A percentile compares a stretch with the other conserved stretches of the same genome.
Conservation (phyloP, 2,329 filamentous ascomycete species). For the Sclerotinia subarctica region DNA sequence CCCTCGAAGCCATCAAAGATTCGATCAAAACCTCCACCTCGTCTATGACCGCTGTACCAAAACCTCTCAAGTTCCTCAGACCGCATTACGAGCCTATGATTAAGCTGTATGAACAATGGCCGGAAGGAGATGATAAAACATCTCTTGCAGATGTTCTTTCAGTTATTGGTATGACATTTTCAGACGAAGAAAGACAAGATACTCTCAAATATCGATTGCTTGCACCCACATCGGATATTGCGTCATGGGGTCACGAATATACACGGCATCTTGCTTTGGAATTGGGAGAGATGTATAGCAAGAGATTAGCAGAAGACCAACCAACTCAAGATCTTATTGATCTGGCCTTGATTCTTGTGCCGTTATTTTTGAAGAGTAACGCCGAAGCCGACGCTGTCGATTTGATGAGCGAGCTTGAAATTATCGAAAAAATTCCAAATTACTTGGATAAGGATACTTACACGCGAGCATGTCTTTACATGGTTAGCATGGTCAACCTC, state of each 20-base stretch:
- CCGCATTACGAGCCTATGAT: conserved; percentile 92
- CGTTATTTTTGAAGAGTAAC: conserved; percentile 94
- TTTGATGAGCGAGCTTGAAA: conserved; percentile 93
- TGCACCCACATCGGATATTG: conserved; percentile 86
- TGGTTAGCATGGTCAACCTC: conserved; percentile 98
- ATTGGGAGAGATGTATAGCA: conserved; percentile 91
- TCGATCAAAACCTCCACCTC: conserved; percentile 99
- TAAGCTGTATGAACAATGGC: conserved; percentile 87
- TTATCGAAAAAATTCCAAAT: conserved; percentile 85
- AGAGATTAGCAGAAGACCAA: conserved; percentile 81
- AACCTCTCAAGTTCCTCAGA: conserved; percentile 95
- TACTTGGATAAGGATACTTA: conserved; percentile 95
- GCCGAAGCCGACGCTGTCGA: conserved; percentile 98
- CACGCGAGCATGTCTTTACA: conserved; percentile 88
- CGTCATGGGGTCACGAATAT: conserved; percentile 98
- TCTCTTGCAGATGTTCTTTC: conserved; percentile 92
- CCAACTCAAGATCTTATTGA: conserved; percentile 80
- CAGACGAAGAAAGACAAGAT: conserved; percentile 92
- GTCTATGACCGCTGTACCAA: conserved; percentile 98
- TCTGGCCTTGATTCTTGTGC: conserved; percentile 79
- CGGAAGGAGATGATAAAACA: conserved; percentile 78
- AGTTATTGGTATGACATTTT: conserved; percentile 98
- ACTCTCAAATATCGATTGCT: conserved; percentile 93
- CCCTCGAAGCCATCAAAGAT: conserved; percentile 93
- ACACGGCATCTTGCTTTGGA: conserved; percentile 92